phyloP scores from a whole-genome alignment of 208 protist genomes.

The Crithidia bombi region DNA sequence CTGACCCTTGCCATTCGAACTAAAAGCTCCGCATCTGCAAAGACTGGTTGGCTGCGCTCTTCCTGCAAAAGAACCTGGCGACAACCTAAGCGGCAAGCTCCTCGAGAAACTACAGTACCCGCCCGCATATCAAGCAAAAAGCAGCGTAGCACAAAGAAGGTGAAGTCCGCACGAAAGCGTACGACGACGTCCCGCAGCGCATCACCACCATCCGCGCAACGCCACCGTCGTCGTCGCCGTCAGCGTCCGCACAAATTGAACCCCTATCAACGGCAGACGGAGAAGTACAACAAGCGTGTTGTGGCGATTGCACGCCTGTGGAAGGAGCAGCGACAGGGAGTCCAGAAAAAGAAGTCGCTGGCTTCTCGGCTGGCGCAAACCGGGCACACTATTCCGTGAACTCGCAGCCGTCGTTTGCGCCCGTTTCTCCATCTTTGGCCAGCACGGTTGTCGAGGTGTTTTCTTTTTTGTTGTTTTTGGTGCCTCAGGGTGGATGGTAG shows the following conservation, averaged over 20 bases:
- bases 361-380: slow-evolving; percentile 10
- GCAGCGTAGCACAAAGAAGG: background rate
- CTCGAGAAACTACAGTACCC: no score
- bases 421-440: no score
- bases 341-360: slow-evolving; percentile 9
- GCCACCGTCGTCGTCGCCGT: background rate
- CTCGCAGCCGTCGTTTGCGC: no score
- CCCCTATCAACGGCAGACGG: slow-evolving; percentile 57
- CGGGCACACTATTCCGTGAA: no score
- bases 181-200: background rate
- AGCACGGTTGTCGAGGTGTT: no score
- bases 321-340: slow-evolving; percentile 53
- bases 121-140: background rate
- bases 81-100: no score
- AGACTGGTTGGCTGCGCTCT: no score
- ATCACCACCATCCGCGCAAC: background rate
- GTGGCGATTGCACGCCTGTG: slow-evolving; percentile 83
- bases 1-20: no score
- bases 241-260: slow-evolving; percentile 18
- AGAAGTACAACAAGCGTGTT: slow-evolving; percentile 89
- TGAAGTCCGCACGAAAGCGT: background rate
- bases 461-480: no score
- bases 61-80: no score
- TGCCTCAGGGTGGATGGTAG: no score
- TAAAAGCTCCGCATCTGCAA: no score